phyloP scores from a whole-genome alignment of 2,329 filamentous ascomycete genomes.

The Penicillium occitanis region DNA sequence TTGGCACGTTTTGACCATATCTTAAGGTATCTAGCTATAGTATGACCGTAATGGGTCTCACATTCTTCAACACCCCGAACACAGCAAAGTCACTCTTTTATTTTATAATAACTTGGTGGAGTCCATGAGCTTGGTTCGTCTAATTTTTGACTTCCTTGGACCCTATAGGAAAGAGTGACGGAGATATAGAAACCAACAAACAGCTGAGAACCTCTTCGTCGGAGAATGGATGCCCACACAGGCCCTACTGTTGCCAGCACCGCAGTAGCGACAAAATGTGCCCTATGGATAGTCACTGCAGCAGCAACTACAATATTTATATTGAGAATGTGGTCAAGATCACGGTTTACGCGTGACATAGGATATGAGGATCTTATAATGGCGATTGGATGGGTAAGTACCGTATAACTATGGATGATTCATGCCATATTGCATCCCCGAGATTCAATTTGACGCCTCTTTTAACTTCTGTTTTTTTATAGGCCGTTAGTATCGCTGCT shows the following conservation, averaged over 20 bases:
- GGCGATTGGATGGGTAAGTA: neutral
- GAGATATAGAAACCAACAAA: neutral
- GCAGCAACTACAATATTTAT: neutral
- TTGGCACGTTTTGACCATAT: neutral
- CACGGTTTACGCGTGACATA: neutral
- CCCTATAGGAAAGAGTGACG: neutral
- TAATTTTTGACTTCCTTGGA: neutral
- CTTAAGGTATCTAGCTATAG: neutral
- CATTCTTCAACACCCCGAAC: neutral
- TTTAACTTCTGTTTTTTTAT: neutral
- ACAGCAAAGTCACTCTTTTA: neutral
- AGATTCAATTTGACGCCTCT: neutral
- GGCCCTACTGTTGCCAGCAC: neutral
- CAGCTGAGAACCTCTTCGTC: neutral
- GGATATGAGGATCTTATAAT: neutral
- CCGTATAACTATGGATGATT: neutral
- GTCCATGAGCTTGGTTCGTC: neutral
- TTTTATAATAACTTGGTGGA: neutral
- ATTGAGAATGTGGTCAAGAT: neutral
- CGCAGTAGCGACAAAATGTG: neutral
- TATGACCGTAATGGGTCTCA: neutral
- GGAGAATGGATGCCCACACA: neutral
- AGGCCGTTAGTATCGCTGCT: neutral
- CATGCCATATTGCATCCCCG: neutral
- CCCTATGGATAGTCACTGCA: neutral